phyloP scores from a whole-genome alignment of 1,284 basidiomycete genomes.

The Leccinum huronense region DNA sequence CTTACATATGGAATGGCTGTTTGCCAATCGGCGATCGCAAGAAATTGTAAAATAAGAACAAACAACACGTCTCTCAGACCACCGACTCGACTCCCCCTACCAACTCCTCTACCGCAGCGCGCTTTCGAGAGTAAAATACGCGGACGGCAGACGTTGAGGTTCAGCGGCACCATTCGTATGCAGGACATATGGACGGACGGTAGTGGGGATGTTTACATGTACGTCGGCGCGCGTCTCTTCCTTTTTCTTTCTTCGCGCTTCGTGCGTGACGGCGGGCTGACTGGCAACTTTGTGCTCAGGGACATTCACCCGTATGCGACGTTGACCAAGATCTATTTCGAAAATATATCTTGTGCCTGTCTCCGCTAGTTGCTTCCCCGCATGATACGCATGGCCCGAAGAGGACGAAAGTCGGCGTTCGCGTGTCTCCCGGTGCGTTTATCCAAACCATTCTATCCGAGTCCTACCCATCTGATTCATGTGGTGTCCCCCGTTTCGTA shows the following conservation, averaged over 20 bases:
- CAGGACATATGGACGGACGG: constrained; percentile 60
- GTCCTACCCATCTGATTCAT: not conserved
- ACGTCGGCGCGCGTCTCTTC: constrained; percentile 29
- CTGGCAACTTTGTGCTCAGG: constrained; percentile 37
- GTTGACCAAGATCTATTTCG: constrained; percentile 63
- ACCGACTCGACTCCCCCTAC: too few relatives aligned
- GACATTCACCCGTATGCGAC: constrained; percentile 68
- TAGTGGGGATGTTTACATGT: constrained; percentile 62
- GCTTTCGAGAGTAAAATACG: too few relatives aligned
- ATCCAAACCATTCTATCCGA: constrained; percentile 7
- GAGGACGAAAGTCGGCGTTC: constrained; percentile 52
- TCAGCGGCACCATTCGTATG: constrained; percentile 54
- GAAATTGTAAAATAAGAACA: too few relatives aligned
- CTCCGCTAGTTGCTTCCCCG: constrained; percentile 38
- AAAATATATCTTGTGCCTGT: constrained; percentile 64
- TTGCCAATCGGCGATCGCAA: too few relatives aligned
- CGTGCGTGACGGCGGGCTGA: not conserved
- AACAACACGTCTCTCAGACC: too few relatives aligned
- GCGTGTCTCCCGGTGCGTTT: constrained; percentile 55
- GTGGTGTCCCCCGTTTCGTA: constrained; percentile 23
- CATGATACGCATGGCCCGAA: constrained; percentile 12
- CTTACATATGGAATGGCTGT: too few relatives aligned
- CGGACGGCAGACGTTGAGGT: constrained; percentile 61
- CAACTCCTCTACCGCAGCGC: too few relatives aligned
- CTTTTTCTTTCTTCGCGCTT: not conserved